phyloP scores from a whole-genome alignment of 345 rosid species.

The Ceriops decandra region DNA sequence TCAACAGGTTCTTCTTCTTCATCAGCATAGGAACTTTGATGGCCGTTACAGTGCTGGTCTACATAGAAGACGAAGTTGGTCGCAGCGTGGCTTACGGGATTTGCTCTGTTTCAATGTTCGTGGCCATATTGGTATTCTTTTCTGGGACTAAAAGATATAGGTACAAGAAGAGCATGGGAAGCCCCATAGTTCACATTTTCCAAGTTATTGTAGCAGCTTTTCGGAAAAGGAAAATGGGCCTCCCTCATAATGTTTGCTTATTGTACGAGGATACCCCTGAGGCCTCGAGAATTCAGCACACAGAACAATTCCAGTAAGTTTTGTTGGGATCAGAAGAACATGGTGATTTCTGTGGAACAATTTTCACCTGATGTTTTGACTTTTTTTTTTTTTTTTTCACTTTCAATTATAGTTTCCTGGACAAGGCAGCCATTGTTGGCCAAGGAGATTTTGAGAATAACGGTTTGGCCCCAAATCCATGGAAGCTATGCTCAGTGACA shows the following conservation, averaged over 20 bases:
- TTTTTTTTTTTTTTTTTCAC: not conserved
- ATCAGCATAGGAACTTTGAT: slow-evolving; percentile 50
- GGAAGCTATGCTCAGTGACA: slow-evolving; percentile 58
- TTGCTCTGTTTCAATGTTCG: slow-evolving; percentile 55
- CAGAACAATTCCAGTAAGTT: slow-evolving; percentile 55
- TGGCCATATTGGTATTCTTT: slow-evolving; percentile 51
- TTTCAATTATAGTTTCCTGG: slow-evolving; percentile 39
- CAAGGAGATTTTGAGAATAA: slow-evolving; percentile 37
- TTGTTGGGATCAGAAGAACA: not conserved
- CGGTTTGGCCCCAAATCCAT: slow-evolving; percentile 37
- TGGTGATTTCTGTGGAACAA: too few species aligned
- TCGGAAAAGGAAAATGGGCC: slow-evolving; percentile 44
- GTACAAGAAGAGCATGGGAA: slow-evolving; percentile 69
- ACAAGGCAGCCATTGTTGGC: slow-evolving; percentile 50
- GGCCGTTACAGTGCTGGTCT: slow-evolving; percentile 68
- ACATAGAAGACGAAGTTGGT: slow-evolving; percentile 56
- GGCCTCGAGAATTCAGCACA: slow-evolving; percentile 49
- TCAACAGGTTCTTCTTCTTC: slow-evolving; percentile 59
- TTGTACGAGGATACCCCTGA: slow-evolving; percentile 53
- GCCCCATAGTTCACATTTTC: slow-evolving; percentile 70
- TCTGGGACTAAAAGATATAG: slow-evolving; percentile 60
- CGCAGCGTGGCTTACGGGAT: slow-evolving; percentile 59
- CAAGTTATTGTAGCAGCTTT: slow-evolving; percentile 67
- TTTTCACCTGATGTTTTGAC: too few species aligned
- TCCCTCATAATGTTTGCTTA: slow-evolving; percentile 42